phyloP scores from a whole-genome alignment of 2,329 filamentous ascomycete genomes.

The Colletotrichum gigasporum region DNA sequence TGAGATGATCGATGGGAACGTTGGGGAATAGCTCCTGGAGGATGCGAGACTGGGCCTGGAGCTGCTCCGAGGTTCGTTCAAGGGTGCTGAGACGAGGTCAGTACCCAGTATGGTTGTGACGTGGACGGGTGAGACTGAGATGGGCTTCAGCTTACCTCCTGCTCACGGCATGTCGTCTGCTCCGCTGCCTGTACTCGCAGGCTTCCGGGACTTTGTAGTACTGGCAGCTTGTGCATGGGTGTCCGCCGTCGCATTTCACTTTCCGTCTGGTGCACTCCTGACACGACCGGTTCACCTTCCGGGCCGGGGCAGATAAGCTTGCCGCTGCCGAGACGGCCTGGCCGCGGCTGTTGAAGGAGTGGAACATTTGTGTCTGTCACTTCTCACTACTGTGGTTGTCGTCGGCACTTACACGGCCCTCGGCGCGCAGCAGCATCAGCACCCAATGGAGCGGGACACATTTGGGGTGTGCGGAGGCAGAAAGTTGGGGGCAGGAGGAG shows the following conservation, averaged over 20 bases:
- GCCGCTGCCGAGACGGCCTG: background rate
- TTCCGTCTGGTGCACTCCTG: conserved; percentile 40
- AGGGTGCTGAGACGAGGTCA: conserved; percentile 33
- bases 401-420: conserved; percentile 11
- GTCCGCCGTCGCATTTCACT: conserved; percentile 52
- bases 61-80: conserved; percentile 37
- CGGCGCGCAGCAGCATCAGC: background rate
- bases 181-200: conserved; percentile 42
- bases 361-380: conserved; percentile 16
- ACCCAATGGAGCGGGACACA: background rate
- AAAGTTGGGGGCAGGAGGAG: background rate
- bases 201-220: conserved; percentile 38
- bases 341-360: conserved; percentile 24
- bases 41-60: conserved; percentile 35
- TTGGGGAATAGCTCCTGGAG: conserved; percentile 37
- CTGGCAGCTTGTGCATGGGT: conserved; percentile 48
- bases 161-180: conserved; percentile 41
- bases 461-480: conserved; percentile 20
- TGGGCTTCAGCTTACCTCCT: conserved; percentile 33
- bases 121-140: background rate
- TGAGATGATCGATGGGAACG: conserved; percentile 27
- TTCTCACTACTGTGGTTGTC: background rate
- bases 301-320: background rate
- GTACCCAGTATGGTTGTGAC: background rate
- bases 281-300: conserved; percentile 38